phyloP scores from a whole-genome alignment of 768 basidiomycete genomes.

The Cystobasidium ongulense region DNA sequence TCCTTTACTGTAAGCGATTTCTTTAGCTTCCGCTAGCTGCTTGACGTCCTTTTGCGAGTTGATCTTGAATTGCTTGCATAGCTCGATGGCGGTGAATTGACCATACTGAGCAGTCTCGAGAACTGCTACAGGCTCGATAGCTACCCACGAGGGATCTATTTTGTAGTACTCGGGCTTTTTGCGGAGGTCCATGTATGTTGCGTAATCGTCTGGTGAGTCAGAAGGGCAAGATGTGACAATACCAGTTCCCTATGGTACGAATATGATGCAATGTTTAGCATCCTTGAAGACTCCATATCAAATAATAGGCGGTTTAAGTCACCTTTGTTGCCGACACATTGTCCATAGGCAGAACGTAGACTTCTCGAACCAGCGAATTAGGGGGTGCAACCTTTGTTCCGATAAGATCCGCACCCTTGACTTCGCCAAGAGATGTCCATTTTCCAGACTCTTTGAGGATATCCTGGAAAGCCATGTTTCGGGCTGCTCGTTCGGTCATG shows the following conservation, averaged over 20 bases:
- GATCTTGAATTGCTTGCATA: slow-evolving; percentile 84
- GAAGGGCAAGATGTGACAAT: slow-evolving; percentile 97
- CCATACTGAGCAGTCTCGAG: slow-evolving; percentile 86
- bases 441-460: slow-evolving; percentile 64
- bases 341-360: slow-evolving; percentile 98
- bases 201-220: slow-evolving; percentile 94
- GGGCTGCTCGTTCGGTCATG: slow-evolving; percentile 75
- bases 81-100: slow-evolving; percentile 70
- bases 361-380: slow-evolving; percentile 67
- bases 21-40: slow-evolving; percentile 91
- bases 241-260: slow-evolving; percentile 66
- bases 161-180: slow-evolving; percentile 97
- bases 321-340: slow-evolving; percentile 90
- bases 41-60: slow-evolving; percentile 89
- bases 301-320: too few species aligned
- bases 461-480: slow-evolving; percentile 98
- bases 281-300: too few species aligned
- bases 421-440: slow-evolving; percentile 62
- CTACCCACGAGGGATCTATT: slow-evolving; percentile 78
- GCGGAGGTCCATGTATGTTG: slow-evolving; percentile 76
- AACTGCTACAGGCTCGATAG: slow-evolving; percentile 76
- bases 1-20: slow-evolving; percentile 95
- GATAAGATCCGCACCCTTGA: slow-evolving; percentile 69
- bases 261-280: too few species aligned
- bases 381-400: slow-evolving; percentile 88